These are phyloP conservation scores for Pycnococcus provasolii DNA, from an alignment of 139 green algal species.

Conservation along the genomic window DNA sequence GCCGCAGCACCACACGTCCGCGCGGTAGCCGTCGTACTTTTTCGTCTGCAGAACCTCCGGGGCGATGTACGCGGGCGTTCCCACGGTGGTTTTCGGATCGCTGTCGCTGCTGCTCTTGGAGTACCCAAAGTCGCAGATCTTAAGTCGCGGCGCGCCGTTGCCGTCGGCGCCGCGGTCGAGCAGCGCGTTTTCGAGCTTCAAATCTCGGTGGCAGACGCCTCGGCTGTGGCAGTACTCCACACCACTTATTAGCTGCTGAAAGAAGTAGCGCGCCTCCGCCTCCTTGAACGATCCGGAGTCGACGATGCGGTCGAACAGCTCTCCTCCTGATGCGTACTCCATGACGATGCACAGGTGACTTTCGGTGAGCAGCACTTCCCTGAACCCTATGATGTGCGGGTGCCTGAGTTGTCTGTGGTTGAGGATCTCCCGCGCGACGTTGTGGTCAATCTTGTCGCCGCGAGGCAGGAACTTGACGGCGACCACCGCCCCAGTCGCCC, in stretches of 20 bases:
- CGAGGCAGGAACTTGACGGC: conserved; percentile 74
- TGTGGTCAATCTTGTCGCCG: conserved; percentile 87
- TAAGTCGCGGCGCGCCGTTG: conserved; percentile 61
- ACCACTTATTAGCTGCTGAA: conserved; percentile 93
- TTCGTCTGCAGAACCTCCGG: conserved; percentile 74
- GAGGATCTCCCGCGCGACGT: conserved; percentile 94
- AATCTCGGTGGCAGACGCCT: conserved; percentile 89
- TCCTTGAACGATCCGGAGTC: conserved; percentile 81
- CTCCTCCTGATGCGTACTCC: conserved; percentile 63
- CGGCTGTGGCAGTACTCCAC: conserved; percentile 90
- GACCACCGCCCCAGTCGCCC: conserved; percentile 54
- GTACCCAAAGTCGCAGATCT: conserved; percentile 96
- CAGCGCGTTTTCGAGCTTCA: conserved; percentile 96
- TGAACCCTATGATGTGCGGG: conserved; percentile 95
- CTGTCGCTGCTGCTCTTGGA: conserved; percentile 76
- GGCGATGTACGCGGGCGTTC: conserved; percentile 98
- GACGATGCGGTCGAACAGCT: conserved; percentile 94
- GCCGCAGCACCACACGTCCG: conserved; percentile 94
- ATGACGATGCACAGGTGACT: conserved; percentile 81
- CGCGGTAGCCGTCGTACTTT: conserved; percentile 73
- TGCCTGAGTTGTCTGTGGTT: conserved; percentile 88
- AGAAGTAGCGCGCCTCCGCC: conserved; percentile 95
- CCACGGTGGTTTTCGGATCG: conserved; percentile 95
- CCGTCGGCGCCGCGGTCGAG: conserved; percentile 51
- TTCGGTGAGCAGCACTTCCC: conserved; percentile 77